Base-by-base conservation (phyloP, 345 rosid species). In the Salix viminalis region DNA sequence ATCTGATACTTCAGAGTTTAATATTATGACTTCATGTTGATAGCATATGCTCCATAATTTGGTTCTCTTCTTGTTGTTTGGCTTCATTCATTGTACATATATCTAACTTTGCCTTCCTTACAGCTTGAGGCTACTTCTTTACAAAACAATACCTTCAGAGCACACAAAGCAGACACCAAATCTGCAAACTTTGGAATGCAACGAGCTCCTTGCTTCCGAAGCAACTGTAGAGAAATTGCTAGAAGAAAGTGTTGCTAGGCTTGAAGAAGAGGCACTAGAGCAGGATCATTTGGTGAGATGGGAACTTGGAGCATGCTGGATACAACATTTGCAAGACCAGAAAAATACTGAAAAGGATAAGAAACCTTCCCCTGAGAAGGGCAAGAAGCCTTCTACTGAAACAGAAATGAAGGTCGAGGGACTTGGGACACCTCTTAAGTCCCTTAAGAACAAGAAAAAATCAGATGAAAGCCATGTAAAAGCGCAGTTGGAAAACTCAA, bases 251-350 rank as follows among this genome's bases (percentile, higher is more conserved):
- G 85, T 96, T 64, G 76, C 80, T 73, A 90, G 89, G 87, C 98
- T 96, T 83, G 97, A 91, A 80, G 87, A 85, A 75, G 91, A 87
- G 83, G 85, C 88, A 70, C 76, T 76, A 32, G 84, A 85, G 74
- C 76, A 72, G 79, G 88, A 88, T 64, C 84, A 84, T 76, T 87
- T 87, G 78, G 86, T 96, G 80, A 89, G 99, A 87, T 96, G 99
- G 99, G 99, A 96, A 80, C 97, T 96, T 71, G 98, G 99, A 79
- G 97, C 99, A 80, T 93, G 99, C 82, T 96, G 99, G 99, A 86
- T 96, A 83, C 99, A 92, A 56, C 97, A 93, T 88, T 86, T 96
- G 82, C 99, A 92, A 85, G 99, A 96, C 80, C 94, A 89, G 83
- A 96, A 89, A 67, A 93, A 84, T 84, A 77, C 91, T 26, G 97